Evolutionary conservation across 1,139 yeast genomes (phyloP), one percentile per base, ranked within the genome.

Genomic region (Pichia terricola): DNA sequence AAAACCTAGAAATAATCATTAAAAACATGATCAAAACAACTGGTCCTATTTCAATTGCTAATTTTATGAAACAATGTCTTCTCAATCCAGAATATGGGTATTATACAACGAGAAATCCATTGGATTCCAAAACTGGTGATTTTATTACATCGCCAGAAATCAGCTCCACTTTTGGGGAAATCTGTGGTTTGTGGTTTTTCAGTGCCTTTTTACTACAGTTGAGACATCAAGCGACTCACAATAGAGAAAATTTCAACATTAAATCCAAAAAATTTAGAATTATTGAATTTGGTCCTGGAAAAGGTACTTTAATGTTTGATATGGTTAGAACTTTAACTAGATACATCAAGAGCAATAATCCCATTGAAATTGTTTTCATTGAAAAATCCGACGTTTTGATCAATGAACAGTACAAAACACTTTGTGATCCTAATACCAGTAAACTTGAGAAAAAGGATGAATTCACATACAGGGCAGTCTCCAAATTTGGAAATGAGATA

Each of bases 211-310:
- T 73, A 42, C 63, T 67, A 3, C 89, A 82, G 54, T 42, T 59
- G 43, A 57, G 54, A 45, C 40, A 50, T 6, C 58, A 54, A 37
- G 55, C 60, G 4, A 44, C 45, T 2, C 68, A 70, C 2, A 63
- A 61, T 37, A 85, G 88, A 0, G 33, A 51, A 2, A 39, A 41
- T 1, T 58, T 58, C 43, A 41, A 48, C 7, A 54, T 59, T 22
- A 45, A 45, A 4, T 54, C 52, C 7, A 56, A 55, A 40, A 48
- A 25, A 5, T 64, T 81, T 32, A 67, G 81, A 45, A 56, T 86
- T n/a, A 68, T 85, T n/a, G 95, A 86, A 60, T 77, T 85, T 60
- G 95, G 95, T 0, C 95, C 95, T 0, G 95, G 95, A 4, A 71
- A 73, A 54, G 95, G 95, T 1, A 84, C 95, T 0, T 65, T 86